Percentiles rank a stretch among this genome's conserved stretches.
phyloP scores from a whole-genome alignment of 2,329 filamentous ascomycete species.

The Mariannaea elegans region DNA sequence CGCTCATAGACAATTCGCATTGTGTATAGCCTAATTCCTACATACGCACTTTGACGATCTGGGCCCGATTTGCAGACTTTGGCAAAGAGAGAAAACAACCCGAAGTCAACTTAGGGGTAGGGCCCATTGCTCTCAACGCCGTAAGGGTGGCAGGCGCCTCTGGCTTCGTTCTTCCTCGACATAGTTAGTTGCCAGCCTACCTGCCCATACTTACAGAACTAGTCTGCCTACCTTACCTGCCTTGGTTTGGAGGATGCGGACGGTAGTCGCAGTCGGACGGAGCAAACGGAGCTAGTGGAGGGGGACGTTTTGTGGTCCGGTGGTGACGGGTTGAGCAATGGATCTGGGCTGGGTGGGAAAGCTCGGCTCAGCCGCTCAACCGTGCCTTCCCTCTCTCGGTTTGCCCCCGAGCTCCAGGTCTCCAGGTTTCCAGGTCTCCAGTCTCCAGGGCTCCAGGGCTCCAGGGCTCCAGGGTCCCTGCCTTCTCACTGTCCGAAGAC shows the following conservation, averaged over 20 bases:
- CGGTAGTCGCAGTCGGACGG: constrained; percentile 6
- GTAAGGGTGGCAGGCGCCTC: constrained; percentile 11
- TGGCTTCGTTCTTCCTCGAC: constrained; percentile 9
- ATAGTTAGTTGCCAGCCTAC: constrained; percentile 8
- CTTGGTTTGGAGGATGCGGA: constrained; percentile 14
- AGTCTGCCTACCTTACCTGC: constrained; percentile 2
- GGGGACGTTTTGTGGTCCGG: constrained; percentile 15
- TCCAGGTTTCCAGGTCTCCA: not conserved
- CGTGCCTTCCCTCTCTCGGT: constrained; percentile 13
- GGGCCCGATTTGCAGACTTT: not conserved
- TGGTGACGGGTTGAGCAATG: constrained; percentile 11
- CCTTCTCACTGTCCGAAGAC: not conserved
- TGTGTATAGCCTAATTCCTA: not conserved
- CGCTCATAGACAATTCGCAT: too few species aligned
- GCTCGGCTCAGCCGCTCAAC: constrained; percentile 19
- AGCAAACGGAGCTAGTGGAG: constrained; percentile 12
- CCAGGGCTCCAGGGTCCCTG: too few species aligned
- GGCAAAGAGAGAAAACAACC: not conserved
- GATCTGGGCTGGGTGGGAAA: constrained; percentile 1
- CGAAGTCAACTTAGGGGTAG: not conserved
- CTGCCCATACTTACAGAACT: not conserved
- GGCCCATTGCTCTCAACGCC: constrained; percentile 1
- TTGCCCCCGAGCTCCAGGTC: constrained; percentile 1
- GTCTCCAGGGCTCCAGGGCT: too few species aligned
- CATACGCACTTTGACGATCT: constrained; percentile 5